phyloP scores from a whole-genome alignment of 768 basidiomycete genomes.

The Leccinum longicurvipes region DNA sequence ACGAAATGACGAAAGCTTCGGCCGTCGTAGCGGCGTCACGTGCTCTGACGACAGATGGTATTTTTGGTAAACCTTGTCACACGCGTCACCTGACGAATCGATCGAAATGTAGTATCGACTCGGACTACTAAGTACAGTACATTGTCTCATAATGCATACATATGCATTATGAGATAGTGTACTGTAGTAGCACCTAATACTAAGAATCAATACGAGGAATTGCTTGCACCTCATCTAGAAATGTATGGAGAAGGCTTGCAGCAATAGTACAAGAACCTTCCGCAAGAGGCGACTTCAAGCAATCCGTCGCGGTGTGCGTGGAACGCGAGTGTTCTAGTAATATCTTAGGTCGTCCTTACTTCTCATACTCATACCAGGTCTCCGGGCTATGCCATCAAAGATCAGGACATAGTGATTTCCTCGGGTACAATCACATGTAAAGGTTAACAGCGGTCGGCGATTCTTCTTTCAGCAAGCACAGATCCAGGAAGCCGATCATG shows the following conservation, averaged over 20 bases:
- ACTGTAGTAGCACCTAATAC: no score
- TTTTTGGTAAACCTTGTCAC: no score
- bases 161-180: conserved; percentile 62
- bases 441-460: conserved; percentile 83
- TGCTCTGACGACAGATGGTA: no score
- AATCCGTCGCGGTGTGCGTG: no score
- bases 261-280: conserved; percentile 92
- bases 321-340: conserved; percentile 65
- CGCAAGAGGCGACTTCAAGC: conserved; percentile 97
- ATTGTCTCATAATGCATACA: conserved; percentile 61
- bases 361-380: conserved; percentile 49
- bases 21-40: no score
- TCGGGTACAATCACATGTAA: conserved; percentile 84
- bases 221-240: conserved; percentile 83
- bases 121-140: conserved; percentile 53
- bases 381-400: conserved; percentile 97
- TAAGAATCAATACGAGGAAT: conserved; percentile 47
- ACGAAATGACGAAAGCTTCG: no score
- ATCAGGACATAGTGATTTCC: conserved; percentile 89
- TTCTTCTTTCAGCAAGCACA: conserved; percentile 30
- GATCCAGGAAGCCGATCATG: conserved; percentile 35
- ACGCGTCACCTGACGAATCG: no score
- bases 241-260: conserved; percentile 94
- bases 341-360: conserved; percentile 11
- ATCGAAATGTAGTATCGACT: no score